Evolutionary conservation across 495 filamentous ascomycete genomes (phyloP).

Genomic region (Xylaria nigripes): DNA sequence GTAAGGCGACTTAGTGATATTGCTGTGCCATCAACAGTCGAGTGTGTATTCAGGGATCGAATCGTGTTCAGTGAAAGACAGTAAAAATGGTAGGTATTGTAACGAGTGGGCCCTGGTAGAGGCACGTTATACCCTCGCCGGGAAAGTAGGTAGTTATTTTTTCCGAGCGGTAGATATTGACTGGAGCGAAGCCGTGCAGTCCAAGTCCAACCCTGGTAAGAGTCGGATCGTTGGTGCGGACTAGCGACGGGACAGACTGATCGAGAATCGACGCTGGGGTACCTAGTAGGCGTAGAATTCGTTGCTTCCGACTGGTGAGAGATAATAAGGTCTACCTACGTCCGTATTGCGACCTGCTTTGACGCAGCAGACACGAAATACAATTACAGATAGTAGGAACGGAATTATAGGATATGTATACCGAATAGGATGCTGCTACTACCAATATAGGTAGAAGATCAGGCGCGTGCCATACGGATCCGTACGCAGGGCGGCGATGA

Average conservation of each 20-base stretch:
- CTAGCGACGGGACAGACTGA: background rate
- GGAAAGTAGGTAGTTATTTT: too few relatives aligned
- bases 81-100: background rate
- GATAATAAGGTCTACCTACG: background rate
- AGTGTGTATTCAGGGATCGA: background rate
- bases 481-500: too few relatives aligned
- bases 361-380: background rate
- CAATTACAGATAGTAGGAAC: background rate
- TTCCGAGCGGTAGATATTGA: too few relatives aligned
- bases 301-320: background rate
- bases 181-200: background rate
- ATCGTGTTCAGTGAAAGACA: background rate
- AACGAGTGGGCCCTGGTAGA: background rate
- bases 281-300: background rate
- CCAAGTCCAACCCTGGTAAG: background rate
- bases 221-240: background rate
- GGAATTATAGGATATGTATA: background rate
- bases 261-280: background rate
- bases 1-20: background rate
- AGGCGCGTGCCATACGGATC: too few relatives aligned
- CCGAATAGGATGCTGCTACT: background rate
- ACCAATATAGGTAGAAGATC: too few relatives aligned
- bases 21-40: background rate
- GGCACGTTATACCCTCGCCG: too few relatives aligned
- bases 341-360: background rate